Evolutionary conservation across 345 rosid genomes (phyloP).

Genomic region (Dovyalis caffra): DNA sequence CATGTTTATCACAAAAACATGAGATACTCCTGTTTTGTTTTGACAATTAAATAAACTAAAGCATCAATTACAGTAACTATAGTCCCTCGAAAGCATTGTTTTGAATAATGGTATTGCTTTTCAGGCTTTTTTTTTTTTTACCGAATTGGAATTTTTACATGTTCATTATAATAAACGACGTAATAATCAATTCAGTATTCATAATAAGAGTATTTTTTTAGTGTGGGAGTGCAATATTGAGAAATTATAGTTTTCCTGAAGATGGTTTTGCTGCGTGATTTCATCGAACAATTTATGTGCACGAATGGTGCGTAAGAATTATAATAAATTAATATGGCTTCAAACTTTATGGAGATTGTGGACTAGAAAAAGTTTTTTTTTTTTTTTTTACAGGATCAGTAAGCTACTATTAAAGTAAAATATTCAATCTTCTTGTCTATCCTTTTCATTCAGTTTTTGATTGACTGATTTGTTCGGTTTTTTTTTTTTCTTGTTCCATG

Average conservation of each 20-base stretch:
- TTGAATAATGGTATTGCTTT: constrained; percentile 22
- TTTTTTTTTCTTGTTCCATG: too few species aligned
- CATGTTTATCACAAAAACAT: constrained; percentile 23
- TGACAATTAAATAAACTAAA: constrained; percentile 14
- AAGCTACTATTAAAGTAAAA: too few species aligned
- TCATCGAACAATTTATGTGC: constrained; percentile 25
- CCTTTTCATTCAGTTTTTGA: too few species aligned
- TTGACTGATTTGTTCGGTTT: too few species aligned
- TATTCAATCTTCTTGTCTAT: too few species aligned
- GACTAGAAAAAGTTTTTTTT: background rate
- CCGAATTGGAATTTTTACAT: constrained; percentile 19
- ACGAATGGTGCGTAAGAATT: background rate
- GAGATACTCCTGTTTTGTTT: constrained; percentile 11
- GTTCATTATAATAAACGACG: constrained; percentile 24
- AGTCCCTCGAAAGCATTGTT: constrained; percentile 22
- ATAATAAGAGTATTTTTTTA: background rate
- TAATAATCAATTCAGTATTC: background rate
- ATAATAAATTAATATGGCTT: background rate
- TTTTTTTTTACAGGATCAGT: too few species aligned
- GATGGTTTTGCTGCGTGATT: constrained; percentile 17
- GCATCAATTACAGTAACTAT: constrained; percentile 20
- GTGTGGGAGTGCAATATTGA: background rate
- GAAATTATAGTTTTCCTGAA: background rate
- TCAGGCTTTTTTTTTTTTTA: constrained; percentile 14
- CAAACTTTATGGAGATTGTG: too few species aligned